These are phyloP conservation scores for Trichosporon coremiiforme DNA, from an alignment of 1,284 basidiomycete species.

Conservation along the genomic window DNA sequence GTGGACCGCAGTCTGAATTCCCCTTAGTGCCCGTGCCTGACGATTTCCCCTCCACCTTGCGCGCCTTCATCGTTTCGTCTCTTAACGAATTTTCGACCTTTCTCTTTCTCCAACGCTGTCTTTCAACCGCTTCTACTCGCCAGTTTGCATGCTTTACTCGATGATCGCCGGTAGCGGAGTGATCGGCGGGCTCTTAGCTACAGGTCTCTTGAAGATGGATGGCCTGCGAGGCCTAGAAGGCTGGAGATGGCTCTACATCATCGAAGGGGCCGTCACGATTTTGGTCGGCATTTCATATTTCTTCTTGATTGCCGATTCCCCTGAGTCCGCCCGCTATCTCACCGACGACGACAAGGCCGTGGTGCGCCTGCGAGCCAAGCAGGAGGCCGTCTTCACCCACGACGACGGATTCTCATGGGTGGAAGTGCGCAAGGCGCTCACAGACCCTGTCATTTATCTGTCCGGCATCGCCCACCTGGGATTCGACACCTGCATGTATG, in stretches of 20 bases:
- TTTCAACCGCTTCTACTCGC: too few species aligned
- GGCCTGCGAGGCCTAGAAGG: conserved; percentile 24
- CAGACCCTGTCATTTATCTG: conserved; percentile 28
- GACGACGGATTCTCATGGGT: conserved; percentile 28
- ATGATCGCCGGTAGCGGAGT: conserved; percentile 40
- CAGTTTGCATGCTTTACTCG: conserved; percentile 34
- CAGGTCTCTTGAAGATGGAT: conserved; percentile 27
- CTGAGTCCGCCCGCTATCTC: conserved; percentile 22
- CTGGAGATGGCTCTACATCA: conserved; percentile 30
- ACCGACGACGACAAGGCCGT: conserved; percentile 19
- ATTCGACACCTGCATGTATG: conserved; percentile 38
- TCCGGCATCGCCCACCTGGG: conserved; percentile 37
- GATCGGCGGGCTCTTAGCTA: conserved; percentile 41
- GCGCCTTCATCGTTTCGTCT: too few species aligned
- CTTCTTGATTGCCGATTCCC: conserved; percentile 24
- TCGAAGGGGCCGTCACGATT: conserved; percentile 26
- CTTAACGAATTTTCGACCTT: too few species aligned
- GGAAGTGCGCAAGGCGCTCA: conserved; percentile 22
- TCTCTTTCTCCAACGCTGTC: too few species aligned
- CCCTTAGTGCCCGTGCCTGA: too few species aligned
- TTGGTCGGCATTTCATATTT: conserved; percentile 19
- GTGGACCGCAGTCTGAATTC: too few species aligned
- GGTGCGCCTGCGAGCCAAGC: conserved; percentile 16
- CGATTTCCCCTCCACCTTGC: too few species aligned
- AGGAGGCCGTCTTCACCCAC: conserved; percentile 16